phyloP scores from a whole-genome alignment of 192 early-diverging fungal genomes.

The Pilobolus umbonatus region DNA sequence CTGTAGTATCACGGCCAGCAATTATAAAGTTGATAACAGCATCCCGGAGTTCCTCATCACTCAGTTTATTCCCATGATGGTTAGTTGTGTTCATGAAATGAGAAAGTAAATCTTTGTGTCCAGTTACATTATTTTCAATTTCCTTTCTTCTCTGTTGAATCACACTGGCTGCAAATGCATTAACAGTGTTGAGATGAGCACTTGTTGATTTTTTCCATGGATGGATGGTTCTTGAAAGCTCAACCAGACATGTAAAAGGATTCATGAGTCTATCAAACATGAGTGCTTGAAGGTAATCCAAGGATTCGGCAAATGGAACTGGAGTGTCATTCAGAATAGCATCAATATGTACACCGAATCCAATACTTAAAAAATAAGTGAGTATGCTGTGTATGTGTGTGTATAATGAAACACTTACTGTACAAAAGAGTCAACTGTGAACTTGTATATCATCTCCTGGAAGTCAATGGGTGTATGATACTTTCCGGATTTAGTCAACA shows the following conservation, averaged over 20 bases:
- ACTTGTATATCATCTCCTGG: conserved; percentile 41
- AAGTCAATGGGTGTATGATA: conserved; percentile 33
- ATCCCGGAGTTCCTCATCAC: conserved; percentile 32
- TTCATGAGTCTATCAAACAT: conserved; percentile 35
- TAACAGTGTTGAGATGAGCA: conserved; percentile 23
- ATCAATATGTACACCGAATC: conserved; percentile 45
- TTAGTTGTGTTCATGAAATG: conserved; percentile 33
- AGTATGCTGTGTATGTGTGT: background rate
- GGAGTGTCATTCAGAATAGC: conserved; percentile 33
- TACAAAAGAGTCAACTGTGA: conserved; percentile 44
- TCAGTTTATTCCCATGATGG: conserved; percentile 22
- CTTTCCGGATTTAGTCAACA: conserved; percentile 29
- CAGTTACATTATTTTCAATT: conserved; percentile 11
- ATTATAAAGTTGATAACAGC: conserved; percentile 37
- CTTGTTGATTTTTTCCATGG: conserved; percentile 24
- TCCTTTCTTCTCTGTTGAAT: conserved; percentile 25
- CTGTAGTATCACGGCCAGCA: conserved; percentile 47
- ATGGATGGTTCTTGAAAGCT: background rate
- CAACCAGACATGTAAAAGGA: conserved; percentile 12
- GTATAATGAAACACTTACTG: conserved; percentile 15
- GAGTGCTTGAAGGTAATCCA: conserved; percentile 43
- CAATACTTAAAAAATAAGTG: conserved; percentile 25
- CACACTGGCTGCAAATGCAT: conserved; percentile 25
- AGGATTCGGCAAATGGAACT: conserved; percentile 47
- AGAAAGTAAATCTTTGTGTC: conserved; percentile 30